Conservation (phyloP, 148 eudicot genomes). For the Silene uniflora region DNA sequence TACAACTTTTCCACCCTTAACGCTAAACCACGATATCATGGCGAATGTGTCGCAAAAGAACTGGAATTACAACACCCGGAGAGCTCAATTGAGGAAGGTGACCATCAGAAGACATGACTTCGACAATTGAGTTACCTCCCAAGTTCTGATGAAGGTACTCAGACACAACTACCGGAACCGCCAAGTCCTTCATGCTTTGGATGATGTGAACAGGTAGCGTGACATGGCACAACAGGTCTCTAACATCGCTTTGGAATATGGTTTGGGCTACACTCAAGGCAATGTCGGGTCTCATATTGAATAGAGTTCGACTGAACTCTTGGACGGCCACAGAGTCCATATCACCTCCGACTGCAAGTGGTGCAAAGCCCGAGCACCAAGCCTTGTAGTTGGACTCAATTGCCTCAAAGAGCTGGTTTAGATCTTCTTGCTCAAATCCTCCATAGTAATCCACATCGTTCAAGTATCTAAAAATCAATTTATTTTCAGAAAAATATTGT, state of each 20-base stretch:
- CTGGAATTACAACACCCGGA: constrained; percentile 71
- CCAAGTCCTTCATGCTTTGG: constrained; percentile 83
- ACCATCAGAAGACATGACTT: constrained; percentile 84
- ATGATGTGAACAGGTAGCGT: constrained; percentile 76
- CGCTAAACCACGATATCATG: constrained; percentile 40
- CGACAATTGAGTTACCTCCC: constrained; percentile 75
- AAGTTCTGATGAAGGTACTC: constrained; percentile 86
- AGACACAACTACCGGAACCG: constrained; percentile 84
- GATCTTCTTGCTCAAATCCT: constrained; percentile 79
- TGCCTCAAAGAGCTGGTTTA: constrained; percentile 70
- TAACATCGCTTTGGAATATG: constrained; percentile 65
- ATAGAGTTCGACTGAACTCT: constrained; percentile 82
- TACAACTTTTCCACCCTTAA: too few species aligned
- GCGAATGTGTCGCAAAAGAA: constrained; percentile 70
- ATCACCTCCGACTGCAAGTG: constrained; percentile 78
- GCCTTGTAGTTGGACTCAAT: constrained; percentile 78
- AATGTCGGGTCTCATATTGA: constrained; percentile 94
- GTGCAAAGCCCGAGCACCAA: constrained; percentile 84
- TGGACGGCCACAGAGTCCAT: constrained; percentile 90
- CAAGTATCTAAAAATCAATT: constrained; percentile 41
- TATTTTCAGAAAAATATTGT: too few species aligned
- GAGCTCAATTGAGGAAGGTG: constrained; percentile 93
- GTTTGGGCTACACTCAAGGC: constrained; percentile 62
- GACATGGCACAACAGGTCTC: constrained; percentile 56
- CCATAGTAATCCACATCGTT: constrained; percentile 81